Evolutionary conservation across 495 filamentous ascomycete genomes (phyloP).

Genomic region (Sporormia fimetaria): DNA sequence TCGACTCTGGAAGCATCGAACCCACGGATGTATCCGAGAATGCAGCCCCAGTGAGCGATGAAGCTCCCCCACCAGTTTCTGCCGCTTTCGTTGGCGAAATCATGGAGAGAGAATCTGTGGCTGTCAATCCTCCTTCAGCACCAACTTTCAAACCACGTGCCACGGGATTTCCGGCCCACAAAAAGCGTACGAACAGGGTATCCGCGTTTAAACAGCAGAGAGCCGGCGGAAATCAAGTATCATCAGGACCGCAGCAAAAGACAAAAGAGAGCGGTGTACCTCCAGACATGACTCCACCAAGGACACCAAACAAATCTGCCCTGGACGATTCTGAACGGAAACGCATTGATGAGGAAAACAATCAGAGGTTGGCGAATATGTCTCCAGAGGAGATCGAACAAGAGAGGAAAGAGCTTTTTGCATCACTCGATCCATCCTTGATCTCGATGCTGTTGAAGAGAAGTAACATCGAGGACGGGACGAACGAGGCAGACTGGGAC

Average conservation of each 20-base stretch:
- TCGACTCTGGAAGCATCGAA: slow-evolving; percentile 11
- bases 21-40: neutral
- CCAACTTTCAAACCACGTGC: slow-evolving; percentile 46
- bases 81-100: slow-evolving; percentile 58
- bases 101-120: slow-evolving; percentile 51
- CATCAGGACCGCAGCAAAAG: neutral
- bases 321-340: slow-evolving; percentile 44
- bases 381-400: slow-evolving; percentile 66
- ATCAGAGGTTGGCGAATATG: slow-evolving; percentile 63
- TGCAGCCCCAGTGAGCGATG: neutral
- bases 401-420: slow-evolving; percentile 63
- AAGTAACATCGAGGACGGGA: slow-evolving; percentile 64
- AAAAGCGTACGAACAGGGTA: slow-evolving; percentile 49
- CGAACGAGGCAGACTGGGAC: slow-evolving; percentile 24
- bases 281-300: neutral
- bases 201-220: slow-evolving; percentile 70
- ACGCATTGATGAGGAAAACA: slow-evolving; percentile 73
- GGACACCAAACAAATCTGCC: neutral
- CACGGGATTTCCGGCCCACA: slow-evolving; percentile 80
- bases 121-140: slow-evolving; percentile 50
- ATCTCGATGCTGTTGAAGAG: slow-evolving; percentile 66
- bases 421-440: slow-evolving; percentile 53
- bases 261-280: slow-evolving; percentile 1
- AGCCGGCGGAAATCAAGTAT: slow-evolving; percentile 2
- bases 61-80: slow-evolving; percentile 2